Evolutionary conservation across 108 stramenopile species (phyloP).

Genomic region (Discostella stelligeroides): DNA sequence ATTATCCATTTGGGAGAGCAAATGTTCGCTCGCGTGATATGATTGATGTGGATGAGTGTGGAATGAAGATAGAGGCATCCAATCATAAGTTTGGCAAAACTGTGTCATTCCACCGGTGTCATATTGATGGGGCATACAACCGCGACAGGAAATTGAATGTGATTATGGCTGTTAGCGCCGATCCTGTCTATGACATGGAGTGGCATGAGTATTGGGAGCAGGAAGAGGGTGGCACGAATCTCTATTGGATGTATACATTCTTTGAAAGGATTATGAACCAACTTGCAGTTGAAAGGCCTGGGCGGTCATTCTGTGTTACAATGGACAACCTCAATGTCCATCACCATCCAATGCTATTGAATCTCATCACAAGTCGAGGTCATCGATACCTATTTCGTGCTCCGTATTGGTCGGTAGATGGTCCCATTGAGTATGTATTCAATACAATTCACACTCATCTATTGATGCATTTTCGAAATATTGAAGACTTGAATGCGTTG

Average conservation of each 20-base stretch:
- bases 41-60: conserved; percentile 31
- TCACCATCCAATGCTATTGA: conserved; percentile 12
- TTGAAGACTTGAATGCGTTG: conserved; percentile 7
- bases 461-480: neutral
- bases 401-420: conserved; percentile 24
- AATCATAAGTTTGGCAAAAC: conserved; percentile 23
- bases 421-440: conserved; percentile 25
- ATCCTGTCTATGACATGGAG: conserved; percentile 5
- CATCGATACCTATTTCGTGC: conserved; percentile 15
- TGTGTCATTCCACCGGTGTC: neutral
- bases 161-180: conserved; percentile 14
- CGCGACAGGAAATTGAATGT: neutral
- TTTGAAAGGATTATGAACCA: neutral
- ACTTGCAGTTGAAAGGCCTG: conserved; percentile 4
- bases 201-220: neutral
- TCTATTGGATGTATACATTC: neutral
- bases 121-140: conserved; percentile 6
- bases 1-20: conserved; percentile 2
- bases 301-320: conserved; percentile 1
- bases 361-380: conserved; percentile 1
- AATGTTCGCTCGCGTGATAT: conserved; percentile 12
- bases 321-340: conserved; percentile 24
- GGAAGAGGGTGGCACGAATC: conserved; percentile 11
- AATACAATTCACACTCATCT: conserved; percentile 22
- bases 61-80: conserved; percentile 11